Evolutionary conservation across 352 stramenopile genomes (phyloP), one percentile per base, ranked within the genome.

Genomic region (Elongisporangium senticosum): DNA sequence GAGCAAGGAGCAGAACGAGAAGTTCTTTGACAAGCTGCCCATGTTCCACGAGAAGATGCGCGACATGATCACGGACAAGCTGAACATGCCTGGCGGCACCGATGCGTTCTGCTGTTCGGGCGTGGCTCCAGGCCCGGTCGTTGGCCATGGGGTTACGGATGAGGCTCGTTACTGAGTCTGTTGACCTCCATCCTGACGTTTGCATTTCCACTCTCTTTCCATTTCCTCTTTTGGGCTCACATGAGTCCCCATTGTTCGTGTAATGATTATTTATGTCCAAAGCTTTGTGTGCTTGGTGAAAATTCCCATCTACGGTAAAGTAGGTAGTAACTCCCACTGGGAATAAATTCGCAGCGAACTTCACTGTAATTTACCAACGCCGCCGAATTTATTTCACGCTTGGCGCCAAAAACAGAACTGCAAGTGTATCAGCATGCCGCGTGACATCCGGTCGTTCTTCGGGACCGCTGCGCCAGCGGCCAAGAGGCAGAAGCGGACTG

Each of bases 371-470:
- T 26, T 26, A 53, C 49, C 49, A 53, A 17, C 13, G 11, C 33
- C 1, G 3, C 10, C 33, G 33, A 43, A 43, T 43, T 17, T 43
- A 17, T 43, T 17, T 17, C 13, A n/a, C n/a, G n/a, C 28, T 61
- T 50, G 47, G 56, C 48, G 48, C 47, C 48, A 61, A 61, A 37
- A 52, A 11, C 1, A 55, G 7, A 24, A 63, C 58, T 40, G 50
- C 50, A 22, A 22, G 56, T 49, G 53, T 39, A 53, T 43, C 33
- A 55, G 14, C n/a, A 33, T 48, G 19, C 40, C 62, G 37, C 66
- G 65, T 7, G 78, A 88, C 59, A 88, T 88, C 53, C 78, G 78
- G 56, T 83, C 74, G 61, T 88, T 88, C 66, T 88, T 88, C 52
- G 67, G 58, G 19, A 58, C 62, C 56, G 39, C 43, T 39, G 59